Evolutionary conservation across 345 rosid species (phyloP).

Genomic region (Crucihimalaya himalaica): DNA sequence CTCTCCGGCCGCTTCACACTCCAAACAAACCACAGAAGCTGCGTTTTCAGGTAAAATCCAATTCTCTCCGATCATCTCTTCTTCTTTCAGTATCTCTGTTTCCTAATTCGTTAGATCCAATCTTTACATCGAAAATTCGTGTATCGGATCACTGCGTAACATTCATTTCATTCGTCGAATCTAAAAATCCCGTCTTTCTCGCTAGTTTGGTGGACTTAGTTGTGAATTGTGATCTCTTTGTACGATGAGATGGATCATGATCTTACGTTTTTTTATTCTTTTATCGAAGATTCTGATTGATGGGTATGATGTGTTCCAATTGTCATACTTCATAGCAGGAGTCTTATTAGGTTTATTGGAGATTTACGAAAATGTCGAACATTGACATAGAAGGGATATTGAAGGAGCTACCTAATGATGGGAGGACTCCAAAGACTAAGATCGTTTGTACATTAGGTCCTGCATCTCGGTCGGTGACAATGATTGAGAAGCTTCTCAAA

Average conservation of each 20-base stretch:
- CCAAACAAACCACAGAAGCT: conserved; percentile 3
- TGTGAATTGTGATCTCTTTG: conserved; percentile 5
- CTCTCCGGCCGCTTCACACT: conserved; percentile 40
- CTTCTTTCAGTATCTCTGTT: neutral
- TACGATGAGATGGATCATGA: neutral
- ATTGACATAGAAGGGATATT: conserved; percentile 83
- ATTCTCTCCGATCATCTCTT: conserved; percentile 28
- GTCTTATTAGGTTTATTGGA: neutral
- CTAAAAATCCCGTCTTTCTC: neutral
- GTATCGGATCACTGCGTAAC: neutral
- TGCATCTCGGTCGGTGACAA: conserved; percentile 55
- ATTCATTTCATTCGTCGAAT: conserved; percentile 10
- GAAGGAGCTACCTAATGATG: conserved; percentile 58
- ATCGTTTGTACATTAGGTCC: conserved; percentile 68
- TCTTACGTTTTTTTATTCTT: neutral
- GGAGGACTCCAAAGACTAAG: conserved; percentile 52
- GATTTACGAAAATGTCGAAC: conserved; percentile 61
- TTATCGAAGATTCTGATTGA: conserved; percentile 1
- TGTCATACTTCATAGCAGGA: conserved; percentile 6
- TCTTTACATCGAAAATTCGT: neutral
- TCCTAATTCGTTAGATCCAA: conserved; percentile 8
- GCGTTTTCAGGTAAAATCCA: conserved; percentile 28
- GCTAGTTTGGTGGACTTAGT: neutral
- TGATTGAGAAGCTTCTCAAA: conserved; percentile 58
- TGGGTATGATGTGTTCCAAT: neutral